Evolutionary conservation across 2,329 filamentous ascomycete genomes (phyloP).

Genomic region (Sarocladiaceae sp.): DNA sequence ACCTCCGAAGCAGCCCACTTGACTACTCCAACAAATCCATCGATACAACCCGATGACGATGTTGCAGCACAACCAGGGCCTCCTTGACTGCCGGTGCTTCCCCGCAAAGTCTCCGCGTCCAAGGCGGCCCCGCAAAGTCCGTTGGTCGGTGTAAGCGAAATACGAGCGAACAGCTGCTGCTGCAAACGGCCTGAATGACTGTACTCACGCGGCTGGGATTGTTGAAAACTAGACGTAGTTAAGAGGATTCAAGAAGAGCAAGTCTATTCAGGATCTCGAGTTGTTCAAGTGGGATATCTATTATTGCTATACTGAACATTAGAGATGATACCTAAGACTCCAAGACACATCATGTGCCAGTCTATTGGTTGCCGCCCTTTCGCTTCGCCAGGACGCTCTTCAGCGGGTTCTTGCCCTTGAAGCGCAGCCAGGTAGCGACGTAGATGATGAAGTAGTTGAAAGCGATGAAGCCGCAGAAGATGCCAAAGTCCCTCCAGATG

Average conservation of each 20-base stretch:
- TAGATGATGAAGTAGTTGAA: constrained; percentile 51
- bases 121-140: background rate
- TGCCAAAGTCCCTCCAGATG: constrained; percentile 61
- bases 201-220: too few relatives aligned
- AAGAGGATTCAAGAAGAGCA: too few relatives aligned
- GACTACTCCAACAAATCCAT: background rate
- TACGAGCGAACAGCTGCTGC: too few relatives aligned
- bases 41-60: background rate
- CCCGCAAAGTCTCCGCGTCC: background rate
- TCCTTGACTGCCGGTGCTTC: background rate
- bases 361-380: constrained; percentile 12
- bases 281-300: too few relatives aligned
- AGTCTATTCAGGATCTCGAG: too few relatives aligned
- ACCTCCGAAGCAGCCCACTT: too few relatives aligned
- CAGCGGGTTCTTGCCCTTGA: constrained; percentile 31
- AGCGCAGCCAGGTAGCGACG: constrained; percentile 31
- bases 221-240: too few relatives aligned
- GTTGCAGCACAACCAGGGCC: too few relatives aligned
- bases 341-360: too few relatives aligned
- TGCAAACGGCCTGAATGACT: too few relatives aligned
- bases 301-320: too few relatives aligned
- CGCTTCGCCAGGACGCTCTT: constrained; percentile 23
- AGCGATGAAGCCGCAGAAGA: constrained; percentile 56
- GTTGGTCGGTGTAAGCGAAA: background rate
- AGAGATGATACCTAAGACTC: too few relatives aligned